Base-by-base conservation (phyloP, 2,329 filamentous ascomycete genomes). In the Fusarium sororula region DNA sequence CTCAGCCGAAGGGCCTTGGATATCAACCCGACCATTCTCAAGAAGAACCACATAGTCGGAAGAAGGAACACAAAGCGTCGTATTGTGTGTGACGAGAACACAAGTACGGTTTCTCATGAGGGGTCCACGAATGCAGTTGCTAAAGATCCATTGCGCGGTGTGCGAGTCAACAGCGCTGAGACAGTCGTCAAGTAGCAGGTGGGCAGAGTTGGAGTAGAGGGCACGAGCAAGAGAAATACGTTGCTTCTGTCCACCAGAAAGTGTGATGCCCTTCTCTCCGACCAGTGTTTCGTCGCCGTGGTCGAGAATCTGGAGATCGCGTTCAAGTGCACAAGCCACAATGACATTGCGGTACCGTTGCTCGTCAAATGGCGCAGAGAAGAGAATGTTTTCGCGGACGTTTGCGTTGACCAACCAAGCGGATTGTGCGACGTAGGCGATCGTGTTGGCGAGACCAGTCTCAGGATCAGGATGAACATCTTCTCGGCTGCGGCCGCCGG, bases 131-230 rank as follows among this genome's bases (percentile, higher is more conserved):
- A 99, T 92, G 68, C 95, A 97, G 82, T 98, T 93, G 80, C 93
- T 93, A 84, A 98, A 98, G 75, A 99, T 98, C 92, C 97, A 98
- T 82, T 98, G 97, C 5, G 95, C 95, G 0, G 96, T 98, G 78
- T 99, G 96, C 7, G 96, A 97, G 82, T 99, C 96, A 39, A 99
- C 96, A 35, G 96, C 96, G 80, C 95, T 98, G 48, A 99, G 88
- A 73, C 97, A 98, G 82, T 99, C 96, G 79, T 99, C 96, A 56
- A 99, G 88, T 17, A 99, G 88, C 22, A 99, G 85, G 81, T 98
- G 96, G 60, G 92, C 92, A 11, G 95, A 97, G 82, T 94, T 96
- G 74, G 94, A 98, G 83, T 99, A 99, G n/a, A 99, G 88, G 3
- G 96, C 96, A 75, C 96, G 92, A n/a, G 96, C 96, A 50, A 99